These are phyloP conservation scores for Kazachstania taianensis DNA, from an alignment of 805 yeast species.

Conservation along the genomic window DNA sequence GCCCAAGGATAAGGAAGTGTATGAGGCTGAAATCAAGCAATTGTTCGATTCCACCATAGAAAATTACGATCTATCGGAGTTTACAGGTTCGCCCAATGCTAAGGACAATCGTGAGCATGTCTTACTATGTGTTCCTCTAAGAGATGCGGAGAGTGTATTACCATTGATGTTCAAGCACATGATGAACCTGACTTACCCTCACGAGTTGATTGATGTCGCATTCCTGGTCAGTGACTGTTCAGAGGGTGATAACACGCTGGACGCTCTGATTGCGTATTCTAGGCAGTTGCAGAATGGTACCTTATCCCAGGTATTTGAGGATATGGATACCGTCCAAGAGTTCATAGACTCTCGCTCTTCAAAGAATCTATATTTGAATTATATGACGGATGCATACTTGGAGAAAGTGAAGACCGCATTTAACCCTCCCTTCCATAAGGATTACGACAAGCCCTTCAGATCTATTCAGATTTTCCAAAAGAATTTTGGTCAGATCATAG, in stretches of 20 bases:
- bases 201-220: slow-evolving; percentile 66
- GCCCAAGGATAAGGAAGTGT: slow-evolving; percentile 21
- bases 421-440: slow-evolving; percentile 53
- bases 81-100: slow-evolving; percentile 44
- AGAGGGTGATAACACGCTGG: slow-evolving; percentile 52
- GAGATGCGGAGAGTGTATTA: slow-evolving; percentile 68
- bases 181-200: slow-evolving; percentile 81
- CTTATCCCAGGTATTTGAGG: slow-evolving; percentile 34
- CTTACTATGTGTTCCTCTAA: slow-evolving; percentile 60
- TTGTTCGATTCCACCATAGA: slow-evolving; percentile 42
- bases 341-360: slow-evolving; percentile 39
- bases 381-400: slow-evolving; percentile 59
- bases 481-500: slow-evolving; percentile 76
- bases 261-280: slow-evolving; percentile 53
- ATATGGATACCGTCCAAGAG: slow-evolving; percentile 29
- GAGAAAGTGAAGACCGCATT: slow-evolving; percentile 49
- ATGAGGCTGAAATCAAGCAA: slow-evolving; percentile 30
- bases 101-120: slow-evolving; percentile 48
- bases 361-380: slow-evolving; percentile 51
- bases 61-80: slow-evolving; percentile 51
- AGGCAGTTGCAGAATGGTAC: slow-evolving; percentile 64
- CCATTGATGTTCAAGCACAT: slow-evolving; percentile 78
- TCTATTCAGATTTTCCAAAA: slow-evolving; percentile 70
- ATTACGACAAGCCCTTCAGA: slow-evolving; percentile 61
- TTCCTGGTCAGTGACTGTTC: slow-evolving; percentile 76